phyloP scores from a whole-genome alignment of 2,329 filamentous ascomycete genomes.

The Diatrype stigma region DNA sequence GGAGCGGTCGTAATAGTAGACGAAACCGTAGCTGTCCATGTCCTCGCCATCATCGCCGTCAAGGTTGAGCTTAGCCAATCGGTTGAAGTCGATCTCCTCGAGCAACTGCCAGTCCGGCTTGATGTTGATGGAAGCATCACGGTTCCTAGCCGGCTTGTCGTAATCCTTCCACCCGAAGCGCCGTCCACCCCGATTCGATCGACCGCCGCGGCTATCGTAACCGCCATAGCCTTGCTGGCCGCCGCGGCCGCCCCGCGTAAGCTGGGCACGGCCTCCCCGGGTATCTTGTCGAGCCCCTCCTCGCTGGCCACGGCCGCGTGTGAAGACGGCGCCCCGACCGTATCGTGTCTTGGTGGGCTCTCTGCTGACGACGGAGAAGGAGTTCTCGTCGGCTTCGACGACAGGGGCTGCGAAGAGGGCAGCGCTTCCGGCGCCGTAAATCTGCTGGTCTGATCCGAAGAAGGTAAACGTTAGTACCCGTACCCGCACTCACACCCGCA shows the following conservation, averaged over 20 bases:
- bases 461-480: conserved; percentile 14
- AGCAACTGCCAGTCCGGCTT: conserved; percentile 93
- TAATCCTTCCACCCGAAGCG: conserved; percentile 98
- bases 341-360: conserved; percentile 83
- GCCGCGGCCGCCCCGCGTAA: conserved; percentile 67
- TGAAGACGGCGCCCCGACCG: conserved; percentile 84
- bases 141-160: conserved; percentile 95
- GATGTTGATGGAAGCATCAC: conserved; percentile 93
- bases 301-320: conserved; percentile 77
- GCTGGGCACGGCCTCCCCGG: conserved; percentile 56
- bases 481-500: too few species aligned
- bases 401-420: conserved; percentile 85
- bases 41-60: conserved; percentile 95
- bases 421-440: conserved; percentile 86
- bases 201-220: conserved; percentile 70
- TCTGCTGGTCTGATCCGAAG: conserved; percentile 72
- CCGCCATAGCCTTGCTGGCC: conserved; percentile 61
- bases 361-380: conserved; percentile 97
- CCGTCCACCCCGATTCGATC: conserved; percentile 70
- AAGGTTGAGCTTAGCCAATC: conserved; percentile 90
- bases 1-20: conserved; percentile 95
- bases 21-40: conserved; percentile 90
- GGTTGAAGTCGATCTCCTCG: conserved; percentile 98
- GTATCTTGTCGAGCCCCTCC: conserved; percentile 62
- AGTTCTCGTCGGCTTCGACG: conserved; percentile 84